These are phyloP conservation scores for Teratosphaeria viscida DNA, from an alignment of 2,329 filamentous ascomycete species.

Conservation along the genomic window DNA sequence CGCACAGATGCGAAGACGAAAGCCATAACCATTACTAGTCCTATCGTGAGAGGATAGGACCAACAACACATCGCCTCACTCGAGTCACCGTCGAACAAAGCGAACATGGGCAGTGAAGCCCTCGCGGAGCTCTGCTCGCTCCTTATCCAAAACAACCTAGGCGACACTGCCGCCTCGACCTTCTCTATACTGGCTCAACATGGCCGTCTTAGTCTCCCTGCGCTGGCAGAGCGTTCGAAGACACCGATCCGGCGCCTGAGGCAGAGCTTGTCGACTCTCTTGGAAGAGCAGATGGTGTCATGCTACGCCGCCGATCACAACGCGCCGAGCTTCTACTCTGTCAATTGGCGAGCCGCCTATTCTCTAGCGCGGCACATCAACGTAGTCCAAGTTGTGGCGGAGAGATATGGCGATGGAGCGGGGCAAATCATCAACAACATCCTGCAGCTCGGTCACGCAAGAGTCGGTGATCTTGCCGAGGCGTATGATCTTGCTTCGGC, in stretches of 20 bases:
- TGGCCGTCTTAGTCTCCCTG: constrained; percentile 63
- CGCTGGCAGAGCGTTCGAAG: constrained; percentile 61
- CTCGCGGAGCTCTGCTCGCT: constrained; percentile 69
- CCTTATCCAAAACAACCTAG: constrained; percentile 79
- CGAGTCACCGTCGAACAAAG: neutral
- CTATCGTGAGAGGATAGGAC: neutral
- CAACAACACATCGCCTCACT: neutral
- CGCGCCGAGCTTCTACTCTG: constrained; percentile 63
- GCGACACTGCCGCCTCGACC: constrained; percentile 70
- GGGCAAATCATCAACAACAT: constrained; percentile 65
- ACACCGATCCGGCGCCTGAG: constrained; percentile 66
- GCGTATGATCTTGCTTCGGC: constrained; percentile 41
- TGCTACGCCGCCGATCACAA: constrained; percentile 45
- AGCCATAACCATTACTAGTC: neutral
- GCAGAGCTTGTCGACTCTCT: constrained; percentile 70
- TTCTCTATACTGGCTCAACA: constrained; percentile 67
- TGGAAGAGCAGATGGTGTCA: constrained; percentile 68
- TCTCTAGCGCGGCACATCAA: constrained; percentile 71
- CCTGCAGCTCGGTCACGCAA: constrained; percentile 66
- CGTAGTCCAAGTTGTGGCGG: constrained; percentile 65
- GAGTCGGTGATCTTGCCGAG: constrained; percentile 57
- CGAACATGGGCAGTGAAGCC: neutral
- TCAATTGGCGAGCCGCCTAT: constrained; percentile 71
- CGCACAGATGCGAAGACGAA: neutral
- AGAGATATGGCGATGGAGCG: constrained; percentile 63